Base-by-base conservation (phyloP, 2,329 filamentous ascomycete genomes). In the Microcera coccophila region DNA sequence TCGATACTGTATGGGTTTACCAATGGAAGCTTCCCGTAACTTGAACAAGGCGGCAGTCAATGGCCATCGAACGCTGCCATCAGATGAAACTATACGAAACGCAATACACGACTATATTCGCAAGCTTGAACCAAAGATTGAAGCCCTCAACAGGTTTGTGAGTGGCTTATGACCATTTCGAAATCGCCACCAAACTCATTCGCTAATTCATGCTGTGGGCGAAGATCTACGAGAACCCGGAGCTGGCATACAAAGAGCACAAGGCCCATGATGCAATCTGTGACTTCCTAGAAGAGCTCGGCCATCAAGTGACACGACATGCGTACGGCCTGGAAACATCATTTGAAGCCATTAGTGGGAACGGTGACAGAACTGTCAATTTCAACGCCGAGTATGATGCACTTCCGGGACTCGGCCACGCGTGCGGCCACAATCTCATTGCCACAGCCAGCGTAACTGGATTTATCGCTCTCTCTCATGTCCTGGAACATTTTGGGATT, bases 321-420 rank as follows among this genome's bases (percentile, higher is more conserved):
- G 71, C 75, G 0, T 76, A 75, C 50, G 75, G 72, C 3, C 50
- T 80, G 1, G 62, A 67, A 8, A 81, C 77, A 0, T 66, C 74
- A 2, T 80, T 81, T 48, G 69, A 71, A 36, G 71, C 67, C 10
- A 61, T 68, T 12, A 60, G 61, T 36, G 73, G 74, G 20, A 53
- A 59, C 1, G 69, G 68, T 4, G 69, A 70, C 4, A 63, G 65
- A 1, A 62, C 70, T 0, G 55, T 73, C 20, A 59, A 66, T 18
- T 65, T 66, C 45, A 72, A 70, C 47, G 68, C 67, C 41, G 71
- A 74, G 52, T 74, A 75, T 44, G 73, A 76, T 45, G 72, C 72
- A 1, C 62, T 74, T 1, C 70, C 70, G 0, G 62, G 59, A 2
- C 71, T 73, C n/a, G 69, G 69, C 5, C 69, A 73, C 36, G 68